Evolutionary conservation across 495 filamentous ascomycete genomes (phyloP), one percentile per base, ranked within the genome.

Genomic region (Terfezia claveryi): DNA sequence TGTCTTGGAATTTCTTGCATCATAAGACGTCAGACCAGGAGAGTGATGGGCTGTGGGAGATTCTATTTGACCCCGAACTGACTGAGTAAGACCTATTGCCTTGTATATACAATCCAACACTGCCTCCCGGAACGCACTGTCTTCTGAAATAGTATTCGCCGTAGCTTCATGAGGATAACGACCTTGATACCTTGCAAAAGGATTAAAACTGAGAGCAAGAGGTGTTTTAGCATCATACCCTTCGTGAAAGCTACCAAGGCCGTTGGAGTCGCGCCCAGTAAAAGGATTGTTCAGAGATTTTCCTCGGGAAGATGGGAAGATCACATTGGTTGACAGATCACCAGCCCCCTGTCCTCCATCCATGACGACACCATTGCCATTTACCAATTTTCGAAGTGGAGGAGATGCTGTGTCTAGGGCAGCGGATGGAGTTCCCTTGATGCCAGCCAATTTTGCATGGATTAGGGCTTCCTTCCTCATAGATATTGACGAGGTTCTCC

Each of bases 31-130:
- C 12, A 98, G 72, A 49, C 78, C 76, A 20, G 91, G 91, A 9
- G 91, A 96, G 10, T 76, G 78, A 57, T 94, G 86, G 1, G 77
- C 81, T 2, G 89, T 94, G 10, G 77, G 75, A 2, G 77, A 71
- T 32, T 77, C 78, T 62, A 76, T 77, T 49, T 49, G 44, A 49
- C 2, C 3, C 27, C 27, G 50, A 51, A 32, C 23, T 12, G 50
- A 60, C 41, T 63, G 79, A 0, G 80, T 82, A 57, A 98, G 69
- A 2, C 91, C 91, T 59, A 98, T 83, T 10, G 87, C 83, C 64
- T 92, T 95, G 69, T 94, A 86, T 62, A 96, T 92, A 64, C 91
- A 96, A 54, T 94, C 88, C 17, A 95, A 68, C 17, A 96, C 86
- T 0, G 87, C 89, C 58, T 85, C 84, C 16, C 92, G 74, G 66